phyloP scores from a whole-genome alignment of 768 basidiomycete species.

The Collybia sp. region DNA sequence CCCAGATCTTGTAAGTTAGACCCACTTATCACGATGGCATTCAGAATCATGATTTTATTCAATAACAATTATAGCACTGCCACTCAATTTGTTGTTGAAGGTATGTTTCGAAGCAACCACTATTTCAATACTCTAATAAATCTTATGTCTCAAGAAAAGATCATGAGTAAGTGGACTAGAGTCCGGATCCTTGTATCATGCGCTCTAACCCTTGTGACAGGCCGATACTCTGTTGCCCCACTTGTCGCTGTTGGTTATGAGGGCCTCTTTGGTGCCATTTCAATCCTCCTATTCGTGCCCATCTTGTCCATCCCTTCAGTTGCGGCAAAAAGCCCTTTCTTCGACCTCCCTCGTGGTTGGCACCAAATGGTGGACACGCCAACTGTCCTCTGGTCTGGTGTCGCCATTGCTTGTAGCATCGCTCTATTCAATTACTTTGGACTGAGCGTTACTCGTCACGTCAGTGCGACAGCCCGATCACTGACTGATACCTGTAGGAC shows the following conservation, averaged over 20 bases:
- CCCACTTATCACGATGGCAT: constrained; percentile 5
- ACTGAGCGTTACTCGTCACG: constrained; percentile 85
- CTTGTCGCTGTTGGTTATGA: constrained; percentile 93
- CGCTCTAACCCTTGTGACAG: constrained; percentile 17
- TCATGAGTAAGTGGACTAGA: constrained; percentile 50
- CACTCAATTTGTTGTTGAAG: constrained; percentile 89
- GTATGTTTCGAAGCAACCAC: constrained; percentile 17
- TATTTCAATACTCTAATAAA: not conserved
- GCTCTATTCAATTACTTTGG: constrained; percentile 88
- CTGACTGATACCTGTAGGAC: constrained; percentile 95
- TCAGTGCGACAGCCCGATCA: constrained; percentile 89
- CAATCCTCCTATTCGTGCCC: constrained; percentile 76
- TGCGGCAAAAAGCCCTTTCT: constrained; percentile 61
- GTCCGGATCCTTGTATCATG: not conserved
- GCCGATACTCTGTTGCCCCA: constrained; percentile 77
- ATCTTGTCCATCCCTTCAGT: constrained; percentile 70
- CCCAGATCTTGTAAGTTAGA: constrained; percentile 81
- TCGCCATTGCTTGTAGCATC: constrained; percentile 75
- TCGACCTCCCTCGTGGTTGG: constrained; percentile 89
- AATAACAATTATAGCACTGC: constrained; percentile 56
- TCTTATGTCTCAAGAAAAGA: constrained; percentile 63
- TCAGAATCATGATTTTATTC: not conserved
- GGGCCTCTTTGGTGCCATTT: constrained; percentile 84
- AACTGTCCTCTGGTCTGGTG: constrained; percentile 57
- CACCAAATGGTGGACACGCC: constrained; percentile 82